Base-by-base conservation (phyloP, 805 yeast species). In the Yamadazyma laniorum region DNA sequence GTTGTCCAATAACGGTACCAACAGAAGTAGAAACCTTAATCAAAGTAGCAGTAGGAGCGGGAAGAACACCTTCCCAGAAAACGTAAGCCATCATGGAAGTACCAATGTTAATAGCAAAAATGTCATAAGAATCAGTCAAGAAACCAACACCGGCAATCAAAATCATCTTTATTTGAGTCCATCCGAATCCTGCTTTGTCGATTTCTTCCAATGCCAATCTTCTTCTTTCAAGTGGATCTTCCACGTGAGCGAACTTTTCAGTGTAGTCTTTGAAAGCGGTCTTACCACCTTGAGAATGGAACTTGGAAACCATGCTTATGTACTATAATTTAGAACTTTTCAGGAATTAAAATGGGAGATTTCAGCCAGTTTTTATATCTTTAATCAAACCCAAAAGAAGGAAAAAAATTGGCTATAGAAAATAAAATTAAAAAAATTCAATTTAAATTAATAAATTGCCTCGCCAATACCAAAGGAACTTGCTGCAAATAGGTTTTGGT, bases 1-100 rank as follows among this genome's bases (percentile, higher is more conserved):
- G 58, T 69, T 89, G 96, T 55, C 96, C 96, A 56, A 89, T 76
- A 49, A 88, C 95, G 29, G 96, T 88, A 68, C 96, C 96, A 39
- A 87, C 95, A 34, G 95, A 87, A 17, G 96, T 88, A 35, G 95
- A 85, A 37, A 85, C 90, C 68, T 88, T 88, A 49, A 88, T 64
- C 49, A 87, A 68, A 40, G 95, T 87, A 41, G 68, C 61, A 37
- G 95, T 84, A 34, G 95, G 80, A 40, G 74, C 51, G 25, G 96
- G 95, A 43, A 81, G 75, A 6, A 51, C 40, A 48, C 80, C 79
- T 9, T 43, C 47, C 89, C 90, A 88, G 72, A 63, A 85, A 39
- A 82, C 95, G 53, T 82, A 80, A 23, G 77, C 62, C 75, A 88
- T 64, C 90, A 88, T 86, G 37, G 90, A 56, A 38, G 85, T 67